A percentile compares a stretch with the other conserved stretches of the same genome.
phyloP scores from a whole-genome alignment of 306 rosid species.

The Cucumis sativus region Cucumber_9930_V3 NC_026661.2:9370501-9371000 shows the following conservation, averaged over 20 bases:
- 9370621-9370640: background rate
- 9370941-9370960: background rate
- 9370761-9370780: slow-evolving; percentile 38
- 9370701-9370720: slow-evolving; percentile 98
- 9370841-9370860: slow-evolving; percentile 99
- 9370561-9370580: background rate
- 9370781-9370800: slow-evolving; percentile 18
- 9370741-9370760: slow-evolving; percentile 99
- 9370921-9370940: slow-evolving; percentile 2
- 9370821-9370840: slow-evolving; percentile 70
- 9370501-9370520: slow-evolving; percentile 10
- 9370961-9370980: background rate
- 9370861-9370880: slow-evolving; percentile 97
- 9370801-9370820: background rate
- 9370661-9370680: slow-evolving; percentile 50
- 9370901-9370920: slow-evolving; percentile 15
- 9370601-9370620: background rate
- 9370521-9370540: slow-evolving; percentile 2
- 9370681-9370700: slow-evolving; percentile 97
- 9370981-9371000: background rate
- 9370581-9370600: background rate
- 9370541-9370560: background rate
- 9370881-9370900: slow-evolving; percentile 98
- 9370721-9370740: slow-evolving; percentile 97
- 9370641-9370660: background rate